Evolutionary conservation across 2,329 filamentous ascomycete species (phyloP).

Genomic region (Geosmithia putterillii): DNA sequence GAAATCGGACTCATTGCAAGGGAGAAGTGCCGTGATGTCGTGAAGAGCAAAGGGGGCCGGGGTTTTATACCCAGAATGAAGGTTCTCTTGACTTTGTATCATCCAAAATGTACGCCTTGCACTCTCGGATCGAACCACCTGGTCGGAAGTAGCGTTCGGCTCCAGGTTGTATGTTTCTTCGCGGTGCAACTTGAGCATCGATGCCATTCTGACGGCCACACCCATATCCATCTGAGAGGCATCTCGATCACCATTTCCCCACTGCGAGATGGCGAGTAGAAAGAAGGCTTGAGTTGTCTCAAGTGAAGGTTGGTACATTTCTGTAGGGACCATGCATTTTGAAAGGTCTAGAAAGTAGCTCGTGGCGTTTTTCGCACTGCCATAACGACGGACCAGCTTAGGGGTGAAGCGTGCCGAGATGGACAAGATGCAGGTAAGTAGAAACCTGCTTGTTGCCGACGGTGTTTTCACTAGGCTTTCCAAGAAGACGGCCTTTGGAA

Average conservation of each 20-base stretch:
- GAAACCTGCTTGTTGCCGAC: slow-evolving; percentile 12
- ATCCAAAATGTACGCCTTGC: slow-evolving; percentile 24
- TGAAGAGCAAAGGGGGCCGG: slow-evolving; percentile 17
- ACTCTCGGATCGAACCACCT: slow-evolving; percentile 17
- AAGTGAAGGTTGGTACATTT: slow-evolving; percentile 16
- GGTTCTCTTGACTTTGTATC: slow-evolving; percentile 21
- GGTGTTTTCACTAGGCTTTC: slow-evolving; percentile 9
- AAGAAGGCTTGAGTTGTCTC: slow-evolving; percentile 18
- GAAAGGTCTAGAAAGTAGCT: slow-evolving; percentile 13
- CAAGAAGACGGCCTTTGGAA: slow-evolving; percentile 17
- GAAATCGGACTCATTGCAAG: slow-evolving; percentile 23
- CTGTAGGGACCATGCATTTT: slow-evolving; percentile 8
- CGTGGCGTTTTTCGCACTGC: slow-evolving; percentile 10
- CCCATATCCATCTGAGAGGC: slow-evolving; percentile 22
- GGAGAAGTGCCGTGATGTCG: slow-evolving; percentile 21
- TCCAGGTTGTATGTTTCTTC: slow-evolving; percentile 20
- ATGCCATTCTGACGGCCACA: slow-evolving; percentile 21
- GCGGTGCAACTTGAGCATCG: slow-evolving; percentile 18
- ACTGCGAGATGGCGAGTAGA: slow-evolving; percentile 17
- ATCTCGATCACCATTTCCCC: slow-evolving; percentile 18
- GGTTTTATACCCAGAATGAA: slow-evolving; percentile 19
- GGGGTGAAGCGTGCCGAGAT: slow-evolving; percentile 18
- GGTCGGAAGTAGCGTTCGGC: slow-evolving; percentile 10
- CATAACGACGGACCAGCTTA: slow-evolving; percentile 10
- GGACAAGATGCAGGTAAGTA: slow-evolving; percentile 14